Evolutionary conservation across 306 rosid species (phyloP), one percentile per base, ranked within the genome.

Genomic region (Luffa aegyptiaca): DNA sequence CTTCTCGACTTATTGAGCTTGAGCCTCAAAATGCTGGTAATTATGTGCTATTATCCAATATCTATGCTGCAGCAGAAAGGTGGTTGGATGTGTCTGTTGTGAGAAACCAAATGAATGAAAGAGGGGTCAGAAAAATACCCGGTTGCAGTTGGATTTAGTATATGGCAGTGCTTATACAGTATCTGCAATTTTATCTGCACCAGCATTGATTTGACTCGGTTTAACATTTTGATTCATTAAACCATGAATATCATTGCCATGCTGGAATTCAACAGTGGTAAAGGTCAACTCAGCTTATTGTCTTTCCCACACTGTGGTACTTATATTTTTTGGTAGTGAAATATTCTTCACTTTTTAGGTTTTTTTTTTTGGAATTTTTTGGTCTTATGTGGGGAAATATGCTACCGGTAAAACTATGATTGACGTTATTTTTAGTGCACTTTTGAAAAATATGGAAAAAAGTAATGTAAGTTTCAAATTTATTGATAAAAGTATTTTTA

Each of bases 81-180:
- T 92, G 97, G 96, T 48, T 81, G 73, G 93, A 90, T 84, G 93
- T 90, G 85, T 86, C 87, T 74, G 64, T 72, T 71, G 91, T 93
- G 83, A 84, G 98, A 81, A 80, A 75, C 75, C 90, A 76, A 83
- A 91, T 93, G 94, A 83, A 63, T 39, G 90, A 91, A 81, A 89
- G 82, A 66, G 89, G 89, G 36, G 75, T 90, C 64, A 79, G 79
- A 65, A 93, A 93, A 91, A 85, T 89, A 79, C 88, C 89, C 11
- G 93, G 92, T 70, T 65, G 56, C 84, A 93, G 95, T 87, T 68
- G 68, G 76, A 61, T 83, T 82, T 75, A 64, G 42, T 33, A 21
- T 52, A 31, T 8, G 11, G 33, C 57, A 73, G 36, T 16, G 13
- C 13, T 48, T 41, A 44, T 17, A 45, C 17, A 10, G 42, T 35